Evolutionary conservation across 73 alveolate species (phyloP).

Genomic region (Stentor coeruleus): DNA sequence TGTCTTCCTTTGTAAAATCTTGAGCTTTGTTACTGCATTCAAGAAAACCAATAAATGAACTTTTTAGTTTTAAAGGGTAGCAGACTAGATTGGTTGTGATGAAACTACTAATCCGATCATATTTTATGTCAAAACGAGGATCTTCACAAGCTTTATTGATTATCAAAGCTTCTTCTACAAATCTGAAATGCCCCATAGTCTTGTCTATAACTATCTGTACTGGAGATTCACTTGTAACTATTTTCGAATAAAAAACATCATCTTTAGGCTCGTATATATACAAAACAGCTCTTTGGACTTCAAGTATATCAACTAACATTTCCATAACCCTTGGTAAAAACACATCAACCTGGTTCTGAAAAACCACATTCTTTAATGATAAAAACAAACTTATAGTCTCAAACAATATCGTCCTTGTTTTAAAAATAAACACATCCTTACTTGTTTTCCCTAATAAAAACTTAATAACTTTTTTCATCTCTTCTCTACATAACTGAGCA

Average conservation of each 20-base stretch:
- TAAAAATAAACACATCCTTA: not conserved
- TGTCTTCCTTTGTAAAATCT: not conserved
- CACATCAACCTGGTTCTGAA: not conserved
- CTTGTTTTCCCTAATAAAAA: slow-evolving; percentile 22
- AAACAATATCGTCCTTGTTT: not conserved
- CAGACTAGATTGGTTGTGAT: not conserved
- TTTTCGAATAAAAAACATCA: not conserved
- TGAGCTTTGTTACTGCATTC: not conserved
- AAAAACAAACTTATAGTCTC: not conserved
- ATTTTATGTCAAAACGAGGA: not conserved
- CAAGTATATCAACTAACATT: slow-evolving; percentile 2
- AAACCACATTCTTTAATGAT: not conserved
- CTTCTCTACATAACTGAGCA: slow-evolving; percentile 21
- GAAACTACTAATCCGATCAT: slow-evolving; percentile 5
- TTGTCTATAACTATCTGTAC: not conserved
- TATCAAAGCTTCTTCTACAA: not conserved
- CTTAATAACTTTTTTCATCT: slow-evolving; percentile 18
- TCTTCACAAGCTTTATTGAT: slow-evolving; percentile 11
- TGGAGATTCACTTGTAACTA: not conserved
- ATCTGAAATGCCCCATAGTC: slow-evolving; percentile 4
- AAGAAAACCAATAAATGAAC: not conserved
- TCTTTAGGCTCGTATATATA: not conserved
- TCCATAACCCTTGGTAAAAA: slow-evolving; percentile 3
- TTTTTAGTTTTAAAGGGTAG: not conserved
- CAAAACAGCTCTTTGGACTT: not conserved